Base-by-base conservation (phyloP, 331 rosid genomes). In the Quercus lobata region DNA sequence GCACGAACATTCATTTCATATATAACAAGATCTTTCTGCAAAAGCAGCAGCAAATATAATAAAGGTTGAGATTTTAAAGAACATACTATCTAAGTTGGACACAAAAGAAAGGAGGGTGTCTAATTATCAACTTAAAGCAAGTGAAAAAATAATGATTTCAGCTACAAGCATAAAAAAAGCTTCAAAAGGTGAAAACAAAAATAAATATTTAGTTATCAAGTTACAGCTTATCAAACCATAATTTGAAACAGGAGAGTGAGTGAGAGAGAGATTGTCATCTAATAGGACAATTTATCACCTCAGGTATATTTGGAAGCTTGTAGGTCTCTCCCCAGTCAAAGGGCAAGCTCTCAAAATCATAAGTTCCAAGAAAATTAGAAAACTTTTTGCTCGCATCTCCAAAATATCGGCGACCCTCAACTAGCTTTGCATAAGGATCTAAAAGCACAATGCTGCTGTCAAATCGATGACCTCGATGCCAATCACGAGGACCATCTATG, bases 1-100 rank as follows among this genome's bases (percentile, higher is more conserved):
- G 94, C 97, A 34, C 97, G 97, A 55, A 95, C 90, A 84, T 88
- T 95, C 99, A 95, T 95, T 88, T 95, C 99, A 58, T 95, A 95
- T 71, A 95, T 86, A 78, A 93, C 94, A 88, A 95, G 96, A 89
- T 95, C 93, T 74, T 93, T 95, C 99, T 93, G 94, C 88, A 87
- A 80, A 78, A 41, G 72, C 77, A 76, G 60, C 57, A 80, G 63
- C 14, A 69, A 79, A 78, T 81, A 73, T 53, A 66, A 34, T 75
- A 79, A 71, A 75, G 44, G 63, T 60, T 71, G 55, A 83, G 72
- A 69, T 34, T 69, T 56, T 73, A 58, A 78, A 77, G 62, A 65
- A 58, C 37, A 63, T 72, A 76, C 78, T 29, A 62, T 53, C 49
- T 57, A 57, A 63, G 44, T 71, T 8, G 29, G 6, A 83, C 11